Evolutionary conservation across 371 early-diverging fungal species (phyloP).

Genomic region (Mucor ambiguus): DNA sequence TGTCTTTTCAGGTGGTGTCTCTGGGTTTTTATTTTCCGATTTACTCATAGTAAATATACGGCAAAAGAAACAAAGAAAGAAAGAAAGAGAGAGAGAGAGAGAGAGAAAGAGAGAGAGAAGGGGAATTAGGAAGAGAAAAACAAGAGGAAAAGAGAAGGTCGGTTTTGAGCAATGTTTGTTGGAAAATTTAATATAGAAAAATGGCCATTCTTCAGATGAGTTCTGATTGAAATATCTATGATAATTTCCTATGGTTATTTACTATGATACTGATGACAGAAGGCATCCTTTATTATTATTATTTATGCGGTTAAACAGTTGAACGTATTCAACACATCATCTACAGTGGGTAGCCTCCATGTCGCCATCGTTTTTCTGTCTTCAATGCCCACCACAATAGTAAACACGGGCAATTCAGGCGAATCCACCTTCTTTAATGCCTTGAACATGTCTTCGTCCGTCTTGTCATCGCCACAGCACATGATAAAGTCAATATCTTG

Average conservation of each 20-base stretch:
- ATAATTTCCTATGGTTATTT: neutral
- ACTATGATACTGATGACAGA: neutral
- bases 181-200: neutral
- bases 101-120: neutral
- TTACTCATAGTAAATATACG: neutral
- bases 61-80: neutral
- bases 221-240: neutral
- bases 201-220: neutral
- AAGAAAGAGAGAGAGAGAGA: neutral
- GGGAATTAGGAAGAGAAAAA: neutral
- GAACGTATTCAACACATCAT: slow-evolving; percentile 37
- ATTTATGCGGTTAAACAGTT: neutral
- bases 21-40: slow-evolving; percentile 11
- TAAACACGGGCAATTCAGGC: slow-evolving; percentile 52
- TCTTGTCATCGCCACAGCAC: slow-evolving; percentile 94
- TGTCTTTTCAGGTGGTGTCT: neutral
- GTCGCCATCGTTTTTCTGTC: slow-evolving; percentile 71
- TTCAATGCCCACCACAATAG: slow-evolving; percentile 73
- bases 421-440: slow-evolving; percentile 48
- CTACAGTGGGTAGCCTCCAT: slow-evolving; percentile 71
- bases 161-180: neutral
- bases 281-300: no score
- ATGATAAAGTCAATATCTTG: slow-evolving; percentile 80
- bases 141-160: neutral
- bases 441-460: slow-evolving; percentile 94